A percentile compares a stretch with the other conserved stretches of the same genome.
Conservation (phyloP, 306 rosid genomes). For the Corylus americana region DNA sequence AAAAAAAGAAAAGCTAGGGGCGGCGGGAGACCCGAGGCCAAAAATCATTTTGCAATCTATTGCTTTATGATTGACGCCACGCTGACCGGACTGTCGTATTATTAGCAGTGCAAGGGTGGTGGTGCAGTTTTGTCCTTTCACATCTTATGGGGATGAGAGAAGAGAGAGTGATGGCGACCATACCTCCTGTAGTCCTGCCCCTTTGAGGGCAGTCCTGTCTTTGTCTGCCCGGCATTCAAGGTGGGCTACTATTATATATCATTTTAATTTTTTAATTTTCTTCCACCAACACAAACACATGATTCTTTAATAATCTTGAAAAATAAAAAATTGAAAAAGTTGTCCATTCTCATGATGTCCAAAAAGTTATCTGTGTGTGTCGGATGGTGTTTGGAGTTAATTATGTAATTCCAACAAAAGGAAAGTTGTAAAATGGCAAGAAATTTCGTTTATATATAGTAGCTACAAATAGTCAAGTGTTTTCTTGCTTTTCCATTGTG, state of each 20-base stretch:
- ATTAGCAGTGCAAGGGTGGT: constrained; percentile 10
- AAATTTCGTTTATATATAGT: no score
- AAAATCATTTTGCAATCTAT: constrained; percentile 62
- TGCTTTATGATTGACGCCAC: constrained; percentile 72
- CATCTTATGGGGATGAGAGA: constrained; percentile 39
- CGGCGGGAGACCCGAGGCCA: constrained; percentile 21
- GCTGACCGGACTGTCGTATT: constrained; percentile 50
- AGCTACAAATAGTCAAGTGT: no score
- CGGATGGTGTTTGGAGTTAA: no score
- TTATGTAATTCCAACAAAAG: no score
- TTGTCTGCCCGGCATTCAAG: constrained; percentile 68
- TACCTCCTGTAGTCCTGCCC: constrained; percentile 30
- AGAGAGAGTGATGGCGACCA: constrained; percentile 39
- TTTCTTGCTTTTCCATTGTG: no score
- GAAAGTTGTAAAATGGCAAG: no score
- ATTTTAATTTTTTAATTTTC: not conserved
- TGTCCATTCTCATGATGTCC: not conserved
- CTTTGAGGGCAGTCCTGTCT: constrained; percentile 42
- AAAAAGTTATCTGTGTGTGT: no score
- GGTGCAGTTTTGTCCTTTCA: constrained; percentile 41
- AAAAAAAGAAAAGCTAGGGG: not conserved
- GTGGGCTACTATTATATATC: constrained; percentile 39
- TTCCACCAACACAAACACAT: not conserved
- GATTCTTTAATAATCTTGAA: not conserved
- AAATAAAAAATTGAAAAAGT: not conserved